phyloP scores from a whole-genome alignment of 75 land plant genomes.

The Pinus taeda region DNA sequence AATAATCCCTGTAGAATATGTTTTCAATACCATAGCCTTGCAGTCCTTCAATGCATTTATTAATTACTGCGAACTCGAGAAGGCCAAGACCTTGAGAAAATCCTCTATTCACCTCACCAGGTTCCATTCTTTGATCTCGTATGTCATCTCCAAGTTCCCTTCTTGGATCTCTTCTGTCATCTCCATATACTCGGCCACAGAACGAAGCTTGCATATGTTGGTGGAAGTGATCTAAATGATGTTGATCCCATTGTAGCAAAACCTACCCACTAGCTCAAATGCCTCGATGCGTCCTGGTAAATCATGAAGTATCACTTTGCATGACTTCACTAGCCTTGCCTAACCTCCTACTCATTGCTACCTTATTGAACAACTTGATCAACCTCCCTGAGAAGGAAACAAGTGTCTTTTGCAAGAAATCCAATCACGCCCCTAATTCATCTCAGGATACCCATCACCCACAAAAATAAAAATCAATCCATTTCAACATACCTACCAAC shows the following conservation, averaged over 20 bases:
- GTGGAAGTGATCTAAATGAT: conserved; percentile 36
- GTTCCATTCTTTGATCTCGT: too few species aligned
- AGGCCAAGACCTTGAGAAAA: conserved; percentile 35
- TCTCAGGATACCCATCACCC: background rate
- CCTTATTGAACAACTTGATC: conserved; percentile 37
- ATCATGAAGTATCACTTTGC: conserved; percentile 54
- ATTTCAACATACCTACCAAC: too few species aligned
- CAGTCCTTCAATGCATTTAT: conserved; percentile 59
- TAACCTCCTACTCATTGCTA: conserved; percentile 6
- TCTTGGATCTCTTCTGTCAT: conserved; percentile 44
- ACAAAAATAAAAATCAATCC: background rate
- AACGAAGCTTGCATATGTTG: conserved; percentile 54
- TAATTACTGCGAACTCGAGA: conserved; percentile 67
- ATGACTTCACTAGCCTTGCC: background rate
- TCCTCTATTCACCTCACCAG: conserved; percentile 46
- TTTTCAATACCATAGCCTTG: conserved; percentile 26
- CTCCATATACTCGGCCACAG: conserved; percentile 67
- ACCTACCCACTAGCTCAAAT: conserved; percentile 75
- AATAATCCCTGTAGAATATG: conserved; percentile 47
- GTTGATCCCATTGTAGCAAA: conserved; percentile 68
- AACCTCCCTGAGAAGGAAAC: conserved; percentile 44
- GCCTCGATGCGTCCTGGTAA: conserved; percentile 78
- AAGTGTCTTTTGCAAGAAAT: conserved; percentile 35
- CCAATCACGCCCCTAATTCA: background rate
- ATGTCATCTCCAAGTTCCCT: too few species aligned